Conservation (phyloP, 371 early-diverging fungal genomes). For the Mortierella sp. region DNA sequence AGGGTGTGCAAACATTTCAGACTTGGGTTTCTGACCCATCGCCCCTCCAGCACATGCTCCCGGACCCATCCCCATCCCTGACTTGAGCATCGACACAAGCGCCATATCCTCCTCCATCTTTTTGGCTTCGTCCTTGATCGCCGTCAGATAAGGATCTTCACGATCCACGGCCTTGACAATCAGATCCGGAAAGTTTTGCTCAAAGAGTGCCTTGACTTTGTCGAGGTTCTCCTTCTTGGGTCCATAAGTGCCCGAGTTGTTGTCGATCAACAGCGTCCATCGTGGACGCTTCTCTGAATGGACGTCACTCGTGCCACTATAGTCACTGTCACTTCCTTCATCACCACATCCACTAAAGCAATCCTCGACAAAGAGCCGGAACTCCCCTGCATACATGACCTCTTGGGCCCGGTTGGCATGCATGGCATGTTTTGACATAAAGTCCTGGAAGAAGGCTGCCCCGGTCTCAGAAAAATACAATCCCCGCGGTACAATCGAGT, state of each 20-base stretch:
- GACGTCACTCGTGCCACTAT: too few relatives aligned
- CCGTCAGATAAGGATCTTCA: constrained; percentile 12
- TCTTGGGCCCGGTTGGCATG: constrained; percentile 10
- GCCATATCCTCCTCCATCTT: constrained; percentile 3
- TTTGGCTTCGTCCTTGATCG: constrained; percentile 3
- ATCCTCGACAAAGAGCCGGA: constrained; percentile 4
- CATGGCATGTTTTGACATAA: constrained; percentile 17
- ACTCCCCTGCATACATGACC: constrained; percentile 12
- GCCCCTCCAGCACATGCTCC: too few relatives aligned
- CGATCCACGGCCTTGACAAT: constrained; percentile 6
- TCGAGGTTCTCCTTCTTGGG: constrained; percentile 6
- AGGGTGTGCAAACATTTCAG: too few relatives aligned
- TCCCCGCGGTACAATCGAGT: constrained; percentile 8
- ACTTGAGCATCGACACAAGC: too few relatives aligned
- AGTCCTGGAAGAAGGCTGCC: constrained; percentile 16
- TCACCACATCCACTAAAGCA: neutral
- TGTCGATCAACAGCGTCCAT: constrained; percentile 14
- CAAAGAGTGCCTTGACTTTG: neutral
- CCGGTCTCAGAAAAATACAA: constrained; percentile 14
- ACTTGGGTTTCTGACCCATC: too few relatives aligned
- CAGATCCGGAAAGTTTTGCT: constrained; percentile 11
- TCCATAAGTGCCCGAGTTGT: constrained; percentile 14
- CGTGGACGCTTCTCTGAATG: neutral
- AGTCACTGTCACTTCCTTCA: too few relatives aligned
- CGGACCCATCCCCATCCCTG: too few relatives aligned